Base-by-base conservation (phyloP, 176 grass and related monocot genomes). In the Musa troglodytarum region DNA sequence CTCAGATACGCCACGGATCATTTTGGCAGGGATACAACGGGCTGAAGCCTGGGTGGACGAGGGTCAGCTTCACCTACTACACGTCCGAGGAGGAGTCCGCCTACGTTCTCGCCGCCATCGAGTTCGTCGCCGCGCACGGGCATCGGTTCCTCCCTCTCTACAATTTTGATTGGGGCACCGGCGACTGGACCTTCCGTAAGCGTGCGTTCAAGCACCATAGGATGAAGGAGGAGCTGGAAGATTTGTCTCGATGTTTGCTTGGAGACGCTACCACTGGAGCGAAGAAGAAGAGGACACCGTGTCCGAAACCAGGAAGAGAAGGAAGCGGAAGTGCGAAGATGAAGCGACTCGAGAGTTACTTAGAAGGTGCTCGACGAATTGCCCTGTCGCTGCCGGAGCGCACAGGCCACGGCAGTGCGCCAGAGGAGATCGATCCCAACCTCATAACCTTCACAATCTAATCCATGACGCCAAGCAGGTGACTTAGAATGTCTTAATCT, bases 11-110 rank as follows among this genome's bases (percentile, higher is more conserved):
- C 54, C 51, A 1, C 14, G 10, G 1, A 6, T 14, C 20, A 14
- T 24, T 15, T 2, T 51, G 23, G 24, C 81, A 96, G 93, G 89
- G 93, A 8, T 90, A 90, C 62, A 88, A 52, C 79, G 93, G 93
- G 54, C 56, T 96, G 52, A 96, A 96, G 65, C 92, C 89, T 5
- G 92, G 92, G 63, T 96, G 92, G 92, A 96, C 92, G 0, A 88
- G 89, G 49, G 9, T 96, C 51, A 92, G 92, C 50, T 92, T 96
- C 64, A 17, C 84, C 50, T 96, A 96, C 75, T 96, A 96, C 68
- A 82, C 85, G 10, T 73, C 76, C 28, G 76, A 81, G 22, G 87
- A 92, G 49, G 92, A 96, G 71, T 96, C 87, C 17, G 82, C 3
- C 6, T 89, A 89, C 85, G 85, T 96, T 26, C 82, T 92, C 1